Percentiles rank a stretch among this genome's conserved stretches.
Evolutionary conservation across 768 basidiomycete genomes (phyloP).

Genomic region (Calocybe cyanea): DNA sequence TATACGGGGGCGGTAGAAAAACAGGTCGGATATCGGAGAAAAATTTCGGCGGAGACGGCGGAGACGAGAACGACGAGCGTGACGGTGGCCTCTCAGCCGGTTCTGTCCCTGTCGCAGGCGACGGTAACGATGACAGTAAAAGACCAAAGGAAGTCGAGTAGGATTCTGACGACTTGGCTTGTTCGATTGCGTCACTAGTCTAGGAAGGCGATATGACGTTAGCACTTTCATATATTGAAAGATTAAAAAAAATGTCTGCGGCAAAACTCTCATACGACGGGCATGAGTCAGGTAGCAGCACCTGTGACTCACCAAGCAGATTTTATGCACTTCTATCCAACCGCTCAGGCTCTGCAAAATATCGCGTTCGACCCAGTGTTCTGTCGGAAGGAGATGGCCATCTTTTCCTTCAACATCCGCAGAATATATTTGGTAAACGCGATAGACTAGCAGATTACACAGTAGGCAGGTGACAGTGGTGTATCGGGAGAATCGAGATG

Average conservation of each 20-base stretch:
- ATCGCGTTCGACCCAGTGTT: slow-evolving; percentile 76
- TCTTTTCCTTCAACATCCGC: slow-evolving; percentile 57
- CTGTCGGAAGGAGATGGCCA: slow-evolving; percentile 63
- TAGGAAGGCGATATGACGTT: slow-evolving; percentile 20
- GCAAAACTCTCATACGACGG: neutral
- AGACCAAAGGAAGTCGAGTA: slow-evolving; percentile 47
- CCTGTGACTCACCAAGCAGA: slow-evolving; percentile 57
- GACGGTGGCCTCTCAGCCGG: slow-evolving; percentile 21
- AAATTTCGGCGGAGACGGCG: slow-evolving; percentile 30
- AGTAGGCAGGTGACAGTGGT: slow-evolving; percentile 66
- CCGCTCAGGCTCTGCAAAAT: slow-evolving; percentile 63
- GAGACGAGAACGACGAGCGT: slow-evolving; percentile 23
- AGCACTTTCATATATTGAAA: slow-evolving; percentile 1
- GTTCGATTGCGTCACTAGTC: slow-evolving; percentile 34
- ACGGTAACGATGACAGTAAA: slow-evolving; percentile 33
- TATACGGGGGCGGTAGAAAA: slow-evolving; percentile 74
- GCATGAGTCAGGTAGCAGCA: slow-evolving; percentile 9
- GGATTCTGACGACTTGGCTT: slow-evolving; percentile 34
- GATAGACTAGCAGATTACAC: slow-evolving; percentile 64
- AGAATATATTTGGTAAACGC: slow-evolving; percentile 58
- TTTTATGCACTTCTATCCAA: slow-evolving; percentile 69
- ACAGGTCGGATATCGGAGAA: slow-evolving; percentile 56
- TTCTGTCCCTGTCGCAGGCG: slow-evolving; percentile 23
- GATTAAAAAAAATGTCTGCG: slow-evolving; percentile 1
- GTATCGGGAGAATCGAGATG: slow-evolving; percentile 52